Conservation (phyloP, 345 rosid genomes). For the Linum lewisii region DNA sequence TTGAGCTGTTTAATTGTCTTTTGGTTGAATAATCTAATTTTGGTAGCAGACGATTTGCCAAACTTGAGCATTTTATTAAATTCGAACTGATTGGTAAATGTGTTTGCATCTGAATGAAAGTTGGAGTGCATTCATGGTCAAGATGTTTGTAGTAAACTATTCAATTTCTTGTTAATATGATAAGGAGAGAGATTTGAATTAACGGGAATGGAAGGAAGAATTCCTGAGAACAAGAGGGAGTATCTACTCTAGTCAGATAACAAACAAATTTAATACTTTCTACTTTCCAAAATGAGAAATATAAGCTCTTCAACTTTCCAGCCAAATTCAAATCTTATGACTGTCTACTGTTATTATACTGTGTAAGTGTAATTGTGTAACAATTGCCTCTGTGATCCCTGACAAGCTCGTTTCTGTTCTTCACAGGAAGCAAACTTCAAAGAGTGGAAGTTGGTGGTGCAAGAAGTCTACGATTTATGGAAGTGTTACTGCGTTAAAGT, state of each 20-base stretch:
- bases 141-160: too few species aligned
- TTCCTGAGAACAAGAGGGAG: neutral
- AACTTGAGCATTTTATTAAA: too few species aligned
- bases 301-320: neutral
- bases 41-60: too few species aligned
- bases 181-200: too few species aligned
- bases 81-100: too few species aligned
- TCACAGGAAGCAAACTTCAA: constrained; percentile 71
- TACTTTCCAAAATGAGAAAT: neutral
- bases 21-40: too few species aligned
- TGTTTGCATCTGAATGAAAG: too few species aligned
- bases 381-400: neutral
- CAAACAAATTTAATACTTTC: neutral
- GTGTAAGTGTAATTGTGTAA: too few species aligned
- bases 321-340: neutral
- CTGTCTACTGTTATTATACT: neutral
- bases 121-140: too few species aligned
- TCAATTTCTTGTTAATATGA: too few species aligned
- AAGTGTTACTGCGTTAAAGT: constrained; percentile 34
- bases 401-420: constrained; percentile 1
- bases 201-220: neutral
- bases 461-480: constrained; percentile 60
- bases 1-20: too few species aligned
- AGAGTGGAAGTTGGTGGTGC: constrained; percentile 86
- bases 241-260: neutral